Conservation (phyloP, 176 grass and related monocot genomes). For the Phragmites australis region DNA sequence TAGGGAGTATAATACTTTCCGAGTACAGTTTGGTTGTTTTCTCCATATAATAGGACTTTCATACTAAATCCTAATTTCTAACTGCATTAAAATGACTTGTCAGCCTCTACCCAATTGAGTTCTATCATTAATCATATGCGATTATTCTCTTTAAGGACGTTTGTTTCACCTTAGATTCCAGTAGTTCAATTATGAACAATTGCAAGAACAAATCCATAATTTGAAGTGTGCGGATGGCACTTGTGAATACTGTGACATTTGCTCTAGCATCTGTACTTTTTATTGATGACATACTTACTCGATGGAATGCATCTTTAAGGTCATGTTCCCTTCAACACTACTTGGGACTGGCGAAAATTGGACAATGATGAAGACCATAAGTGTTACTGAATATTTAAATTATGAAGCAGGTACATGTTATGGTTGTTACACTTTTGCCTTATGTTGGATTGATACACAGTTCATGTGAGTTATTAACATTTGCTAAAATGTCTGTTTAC, state of each 20-base stretch:
- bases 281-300: conserved; percentile 7
- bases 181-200: background rate
- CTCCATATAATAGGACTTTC: background rate
- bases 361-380: conserved; percentile 99
- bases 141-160: conserved; percentile 22
- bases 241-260: background rate
- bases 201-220: background rate
- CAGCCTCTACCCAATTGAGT: background rate
- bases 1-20: background rate
- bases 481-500: conserved; percentile 8
- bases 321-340: conserved; percentile 98
- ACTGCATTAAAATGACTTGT: background rate
- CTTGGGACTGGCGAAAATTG: conserved; percentile 90
- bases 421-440: conserved; percentile 1
- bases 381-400: conserved; percentile 97
- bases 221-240: background rate
- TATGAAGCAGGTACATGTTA: conserved; percentile 79
- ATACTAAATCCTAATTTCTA: conserved; percentile 19
- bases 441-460: background rate
- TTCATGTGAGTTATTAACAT: background rate
- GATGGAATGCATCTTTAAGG: conserved; percentile 52
- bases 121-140: background rate
- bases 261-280: background rate
- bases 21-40: background rate
- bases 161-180: background rate